Evolutionary conservation across 306 rosid genomes (phyloP), one percentile per base, ranked within the genome.

Genomic region (Trichosanthes truncata): DNA sequence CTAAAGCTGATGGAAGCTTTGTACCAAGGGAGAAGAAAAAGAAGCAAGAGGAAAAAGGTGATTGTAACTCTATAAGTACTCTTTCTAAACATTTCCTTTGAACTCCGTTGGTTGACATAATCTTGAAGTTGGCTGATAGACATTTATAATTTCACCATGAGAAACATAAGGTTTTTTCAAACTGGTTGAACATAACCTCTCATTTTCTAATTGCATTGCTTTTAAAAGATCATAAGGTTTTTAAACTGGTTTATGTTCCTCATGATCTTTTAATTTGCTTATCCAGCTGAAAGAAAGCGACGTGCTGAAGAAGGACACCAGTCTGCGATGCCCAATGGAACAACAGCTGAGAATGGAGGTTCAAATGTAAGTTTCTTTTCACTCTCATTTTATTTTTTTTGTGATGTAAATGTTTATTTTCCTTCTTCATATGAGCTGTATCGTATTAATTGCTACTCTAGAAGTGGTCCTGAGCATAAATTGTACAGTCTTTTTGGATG

Each of bases 1-100:
- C 99, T 80, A 90, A 91, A 89, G 98, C 87, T 79, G 99, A 95
- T 57, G 99, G 99, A 84, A 95, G 87, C 83, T 93, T 74, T 84
- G 96, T 90, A 84, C 98, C 98, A 55, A 92, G 97, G 82, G 98
- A 95, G 23, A 95, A 95, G 97, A 92, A 95, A 78, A 95, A 87
- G 96, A 95, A 93, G 89, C 97, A 84, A 83, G 99, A 93, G 81
- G 99, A 95, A 84, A 95, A 93, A 90, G 98, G 99, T 95, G 74
- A 88, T 46, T 23, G n/a, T 49, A 48, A 26, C 10, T 15, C 5
- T 12, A 40, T 10, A 9, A 8, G 33, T 71, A 21, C 52, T 68
- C 18, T 40, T 68, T 41, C 18, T n/a, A 11, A 71, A 43, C 51
- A 40, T 21, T 23, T 71, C 4, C 11, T 73, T 6, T 45, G 25